Evolutionary conservation across 2,329 filamentous ascomycete genomes (phyloP).

Genomic region (Aureobasidium melanogenum): DNA sequence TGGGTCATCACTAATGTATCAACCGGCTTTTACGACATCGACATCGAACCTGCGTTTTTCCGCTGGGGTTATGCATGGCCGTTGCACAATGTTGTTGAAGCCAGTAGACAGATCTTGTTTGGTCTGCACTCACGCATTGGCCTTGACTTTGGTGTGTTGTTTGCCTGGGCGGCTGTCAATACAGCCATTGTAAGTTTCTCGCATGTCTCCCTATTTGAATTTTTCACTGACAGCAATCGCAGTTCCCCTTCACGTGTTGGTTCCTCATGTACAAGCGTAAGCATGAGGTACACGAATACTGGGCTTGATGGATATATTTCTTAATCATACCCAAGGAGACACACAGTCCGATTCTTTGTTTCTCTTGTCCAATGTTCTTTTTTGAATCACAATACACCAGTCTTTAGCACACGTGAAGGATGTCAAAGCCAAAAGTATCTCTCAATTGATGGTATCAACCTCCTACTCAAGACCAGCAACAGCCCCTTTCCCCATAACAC

Average conservation of each 20-base stretch:
- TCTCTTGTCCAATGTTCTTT: too few species aligned
- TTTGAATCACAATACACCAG: too few species aligned
- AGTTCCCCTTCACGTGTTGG: constrained; percentile 42
- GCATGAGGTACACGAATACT: constrained; percentile 26
- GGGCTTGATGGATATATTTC: constrained; percentile 8
- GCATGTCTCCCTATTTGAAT: background rate
- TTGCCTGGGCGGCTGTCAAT: constrained; percentile 49
- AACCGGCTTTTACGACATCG: constrained; percentile 51
- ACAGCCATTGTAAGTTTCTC: constrained; percentile 29
- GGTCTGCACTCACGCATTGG: constrained; percentile 50
- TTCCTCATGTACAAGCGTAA: constrained; percentile 33
- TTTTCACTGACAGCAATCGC: background rate
- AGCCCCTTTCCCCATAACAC: constrained; percentile 61
- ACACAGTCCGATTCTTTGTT: too few species aligned
- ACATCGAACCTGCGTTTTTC: constrained; percentile 51
- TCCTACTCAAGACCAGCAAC: background rate
- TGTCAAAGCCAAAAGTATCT: too few species aligned
- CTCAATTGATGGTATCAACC: background rate
- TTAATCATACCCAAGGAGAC: too few species aligned
- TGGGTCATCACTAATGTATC: constrained; percentile 54
- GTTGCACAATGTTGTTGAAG: constrained; percentile 53
- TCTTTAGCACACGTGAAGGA: too few species aligned
- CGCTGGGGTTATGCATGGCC: constrained; percentile 57
- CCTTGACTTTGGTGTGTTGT: constrained; percentile 51
- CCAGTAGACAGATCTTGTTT: constrained; percentile 51